Conservation (phyloP, 2,329 filamentous ascomycete genomes). For the Rhinocladiella similis region DNA sequence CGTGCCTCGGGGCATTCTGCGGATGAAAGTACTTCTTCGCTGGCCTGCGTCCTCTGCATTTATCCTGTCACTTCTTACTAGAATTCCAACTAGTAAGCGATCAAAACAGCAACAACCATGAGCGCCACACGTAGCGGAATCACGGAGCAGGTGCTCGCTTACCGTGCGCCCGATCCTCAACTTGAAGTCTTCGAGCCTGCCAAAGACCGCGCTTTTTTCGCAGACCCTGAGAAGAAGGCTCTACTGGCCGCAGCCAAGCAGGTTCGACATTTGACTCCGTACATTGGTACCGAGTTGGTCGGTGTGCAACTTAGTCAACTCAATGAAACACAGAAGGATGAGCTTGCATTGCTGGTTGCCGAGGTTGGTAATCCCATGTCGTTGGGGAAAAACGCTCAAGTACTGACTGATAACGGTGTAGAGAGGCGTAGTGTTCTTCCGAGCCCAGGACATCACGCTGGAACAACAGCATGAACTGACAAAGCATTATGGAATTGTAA, state of each 20-base stretch:
- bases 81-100: too few relatives aligned
- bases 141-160: constrained; percentile 21
- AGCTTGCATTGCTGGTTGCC: constrained; percentile 65
- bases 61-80: too few relatives aligned
- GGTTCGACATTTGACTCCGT: constrained; percentile 48
- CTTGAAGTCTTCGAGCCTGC: constrained; percentile 20
- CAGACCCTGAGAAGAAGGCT: constrained; percentile 44
- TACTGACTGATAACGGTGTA: constrained; percentile 38
- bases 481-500: constrained; percentile 24
- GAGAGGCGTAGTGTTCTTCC: constrained; percentile 29
- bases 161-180: constrained; percentile 16
- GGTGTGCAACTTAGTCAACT: constrained; percentile 51
- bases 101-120: neutral
- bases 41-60: too few relatives aligned
- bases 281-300: constrained; percentile 43
- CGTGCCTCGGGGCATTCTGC: too few relatives aligned
- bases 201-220: constrained; percentile 29
- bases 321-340: constrained; percentile 49
- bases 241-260: constrained; percentile 36
- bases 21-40: too few relatives aligned
- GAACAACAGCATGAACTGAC: constrained; percentile 25
- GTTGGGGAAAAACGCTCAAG: constrained; percentile 42
- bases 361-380: constrained; percentile 55
- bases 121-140: constrained; percentile 12
- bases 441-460: constrained; percentile 25